phyloP scores from a whole-genome alignment of 768 basidiomycete genomes.

The Kwoniella pini region DNA sequence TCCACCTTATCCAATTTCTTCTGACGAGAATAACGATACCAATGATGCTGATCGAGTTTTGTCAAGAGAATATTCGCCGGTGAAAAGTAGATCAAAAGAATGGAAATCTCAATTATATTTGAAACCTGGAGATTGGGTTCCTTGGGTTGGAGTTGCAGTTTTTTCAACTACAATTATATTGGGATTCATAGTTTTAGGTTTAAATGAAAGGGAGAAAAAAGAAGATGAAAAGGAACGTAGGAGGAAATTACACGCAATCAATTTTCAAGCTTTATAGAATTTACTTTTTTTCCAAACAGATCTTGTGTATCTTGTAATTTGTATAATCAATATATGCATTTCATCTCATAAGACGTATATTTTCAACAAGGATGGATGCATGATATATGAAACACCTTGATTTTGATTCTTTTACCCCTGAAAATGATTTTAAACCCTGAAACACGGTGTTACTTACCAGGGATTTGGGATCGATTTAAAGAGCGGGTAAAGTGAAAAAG shows the following conservation, averaged over 20 bases:
- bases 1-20: conserved; percentile 57
- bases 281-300: neutral
- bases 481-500: conserved; percentile 6
- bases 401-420: neutral
- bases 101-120: conserved; percentile 92
- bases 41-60: no score
- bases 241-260: conserved; percentile 89
- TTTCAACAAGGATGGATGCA: no score
- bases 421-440: neutral
- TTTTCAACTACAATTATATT: conserved; percentile 71
- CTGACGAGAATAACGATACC: neutral
- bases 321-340: neutral
- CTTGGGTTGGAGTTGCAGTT: conserved; percentile 90
- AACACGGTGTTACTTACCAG: conserved; percentile 2
- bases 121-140: conserved; percentile 94
- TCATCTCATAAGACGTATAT: no score
- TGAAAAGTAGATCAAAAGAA: conserved; percentile 41
- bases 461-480: neutral
- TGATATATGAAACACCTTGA: no score
- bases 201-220: conserved; percentile 92
- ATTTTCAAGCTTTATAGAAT: conserved; percentile 83
- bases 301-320: neutral
- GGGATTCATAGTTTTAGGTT: conserved; percentile 75
- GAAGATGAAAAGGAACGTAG: conserved; percentile 92
- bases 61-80: conserved; percentile 4